Evolutionary conservation across 2,329 filamentous ascomycete genomes (phyloP).

Genomic region (Colletotrichum theobromicola): DNA sequence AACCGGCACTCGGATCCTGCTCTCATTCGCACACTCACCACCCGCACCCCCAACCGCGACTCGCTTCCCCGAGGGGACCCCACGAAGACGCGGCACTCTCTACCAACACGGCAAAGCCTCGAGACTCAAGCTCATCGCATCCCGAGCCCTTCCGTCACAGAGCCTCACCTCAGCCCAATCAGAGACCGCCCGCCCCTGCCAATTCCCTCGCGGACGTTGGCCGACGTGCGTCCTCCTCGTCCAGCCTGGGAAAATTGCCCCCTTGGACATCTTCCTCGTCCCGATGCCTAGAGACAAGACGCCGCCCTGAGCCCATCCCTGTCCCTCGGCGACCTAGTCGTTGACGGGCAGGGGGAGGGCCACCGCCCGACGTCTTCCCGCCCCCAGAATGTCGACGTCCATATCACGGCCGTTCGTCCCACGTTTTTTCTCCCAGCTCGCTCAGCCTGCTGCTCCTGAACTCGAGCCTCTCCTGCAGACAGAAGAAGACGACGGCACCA

Average conservation of each 20-base stretch:
- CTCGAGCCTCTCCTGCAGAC: neutral
- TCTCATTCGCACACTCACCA: neutral
- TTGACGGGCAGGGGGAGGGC: neutral
- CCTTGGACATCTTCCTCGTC: neutral
- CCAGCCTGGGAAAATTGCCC: neutral
- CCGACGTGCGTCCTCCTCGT: neutral
- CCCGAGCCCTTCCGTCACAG: neutral
- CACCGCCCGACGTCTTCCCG: neutral
- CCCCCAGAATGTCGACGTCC: neutral
- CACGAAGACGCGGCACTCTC: neutral
- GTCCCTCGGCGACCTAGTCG: constrained; percentile 8
- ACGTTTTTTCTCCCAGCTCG: neutral
- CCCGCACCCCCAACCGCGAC: neutral
- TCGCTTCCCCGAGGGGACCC: neutral
- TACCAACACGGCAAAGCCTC: neutral
- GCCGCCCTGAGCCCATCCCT: neutral
- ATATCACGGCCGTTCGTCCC: neutral
- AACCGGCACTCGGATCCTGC: neutral
- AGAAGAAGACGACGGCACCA: neutral
- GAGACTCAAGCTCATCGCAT: neutral
- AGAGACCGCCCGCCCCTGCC: neutral
- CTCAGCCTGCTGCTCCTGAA: neutral
- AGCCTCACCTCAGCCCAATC: neutral
- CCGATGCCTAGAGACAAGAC: neutral
- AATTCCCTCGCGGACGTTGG: neutral